Evolutionary conservation across 352 stramenopile genomes (phyloP), one percentile per base, ranked within the genome.

Genomic region (Plasmopara viticola): DNA sequence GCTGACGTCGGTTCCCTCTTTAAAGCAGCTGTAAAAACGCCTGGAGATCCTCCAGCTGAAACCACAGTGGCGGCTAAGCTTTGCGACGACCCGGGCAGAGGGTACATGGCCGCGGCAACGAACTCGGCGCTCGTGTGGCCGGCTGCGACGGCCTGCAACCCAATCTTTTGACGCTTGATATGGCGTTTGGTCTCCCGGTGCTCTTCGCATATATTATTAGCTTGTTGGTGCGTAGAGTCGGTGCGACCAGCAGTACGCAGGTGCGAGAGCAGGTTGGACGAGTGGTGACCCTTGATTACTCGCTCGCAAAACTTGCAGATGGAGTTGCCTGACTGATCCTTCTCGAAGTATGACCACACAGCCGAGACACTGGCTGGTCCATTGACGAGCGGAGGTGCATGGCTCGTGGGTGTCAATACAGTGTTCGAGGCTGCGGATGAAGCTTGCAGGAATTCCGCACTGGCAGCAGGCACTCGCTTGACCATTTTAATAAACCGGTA

Each of bases 221-320:
- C 81, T 49, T 91, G 78, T 47, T 87, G 78, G 60, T 91, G 81
- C 25, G 62, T 76, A 4, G 68, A 18, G 44, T 91, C 81, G 25
- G 78, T 86, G 39, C 81, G 74, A 10, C 81, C 81, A 6, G 74
- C 72, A 4, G 81, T 91, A 56, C 81, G 78, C 58, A 91, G 50
- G 33, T 91, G 81, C 43, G 78, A 89, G 18, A 91, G 67, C 46
- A 91, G 59, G 50, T 91, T 91, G 53, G 74, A 87, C 60, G 78
- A 89, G 62, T 91, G 81, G 68, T 91, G 78, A 44, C 81, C 81
- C 61, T 91, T 91, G 63, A 91, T 88, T 62, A 91, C 76, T 41
- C 78, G 78, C 39, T 84, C 69, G 59, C 81, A 91, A 62, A 91
- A 88, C 64, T 91, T 91, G 67, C 81, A 91, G 39, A 89, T 56